phyloP scores from a whole-genome alignment of 1,284 basidiomycete genomes.

The Omphalotus olearius region DNA sequence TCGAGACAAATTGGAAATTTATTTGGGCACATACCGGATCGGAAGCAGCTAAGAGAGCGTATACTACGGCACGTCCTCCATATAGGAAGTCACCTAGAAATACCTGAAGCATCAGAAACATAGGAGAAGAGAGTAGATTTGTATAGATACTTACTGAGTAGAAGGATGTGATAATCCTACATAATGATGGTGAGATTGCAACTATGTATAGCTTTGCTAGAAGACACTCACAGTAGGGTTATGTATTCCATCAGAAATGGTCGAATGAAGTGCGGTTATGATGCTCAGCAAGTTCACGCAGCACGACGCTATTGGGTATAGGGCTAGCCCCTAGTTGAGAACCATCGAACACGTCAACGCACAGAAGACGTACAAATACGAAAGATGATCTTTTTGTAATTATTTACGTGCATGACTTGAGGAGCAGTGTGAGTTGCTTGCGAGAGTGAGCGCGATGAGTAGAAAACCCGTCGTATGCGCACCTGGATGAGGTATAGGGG shows the following conservation, averaged over 20 bases:
- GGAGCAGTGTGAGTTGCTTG: slow-evolving; percentile 1
- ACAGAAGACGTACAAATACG: slow-evolving; percentile 17
- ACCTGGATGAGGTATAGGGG: not conserved
- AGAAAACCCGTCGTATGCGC: slow-evolving; percentile 5
- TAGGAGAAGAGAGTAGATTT: slow-evolving; percentile 1
- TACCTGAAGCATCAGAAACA: not conserved
- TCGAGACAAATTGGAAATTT: not conserved
- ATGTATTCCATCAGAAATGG: slow-evolving; percentile 13
- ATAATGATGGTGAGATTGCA: not conserved
- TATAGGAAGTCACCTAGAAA: slow-evolving; percentile 17
- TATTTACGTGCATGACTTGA: slow-evolving; percentile 13
- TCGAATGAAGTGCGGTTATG: slow-evolving; percentile 11
- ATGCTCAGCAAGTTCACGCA: slow-evolving; percentile 13
- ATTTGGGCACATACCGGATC: slow-evolving; percentile 20
- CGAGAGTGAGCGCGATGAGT: slow-evolving; percentile 2
- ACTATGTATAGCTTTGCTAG: not conserved
- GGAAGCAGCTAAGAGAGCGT: slow-evolving; percentile 22
- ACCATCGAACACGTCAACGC: not conserved
- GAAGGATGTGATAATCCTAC: slow-evolving; percentile 13
- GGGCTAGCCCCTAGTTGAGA: not conserved
- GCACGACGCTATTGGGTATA: slow-evolving; percentile 15
- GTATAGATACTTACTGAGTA: slow-evolving; percentile 11
- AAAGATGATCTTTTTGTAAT: slow-evolving; percentile 18
- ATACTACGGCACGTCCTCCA: slow-evolving; percentile 22
- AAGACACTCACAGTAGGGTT: slow-evolving; percentile 9